Conservation (phyloP, 306 rosid genomes). For the Acacia crassicarpa region DNA sequence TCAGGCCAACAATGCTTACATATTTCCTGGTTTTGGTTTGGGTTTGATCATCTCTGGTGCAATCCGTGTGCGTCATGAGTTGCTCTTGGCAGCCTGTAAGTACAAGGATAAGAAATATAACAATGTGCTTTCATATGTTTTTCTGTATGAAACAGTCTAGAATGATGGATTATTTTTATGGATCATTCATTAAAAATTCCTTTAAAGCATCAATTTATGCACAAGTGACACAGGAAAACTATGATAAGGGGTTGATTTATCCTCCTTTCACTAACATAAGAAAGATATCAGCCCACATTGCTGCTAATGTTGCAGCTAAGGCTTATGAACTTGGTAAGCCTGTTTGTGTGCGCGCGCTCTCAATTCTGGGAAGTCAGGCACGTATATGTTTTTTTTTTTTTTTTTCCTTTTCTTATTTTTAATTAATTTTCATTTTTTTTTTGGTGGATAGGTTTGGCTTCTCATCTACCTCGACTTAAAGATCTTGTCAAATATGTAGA, state of each 20-base stretch:
- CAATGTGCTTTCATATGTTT: neutral
- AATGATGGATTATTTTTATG: neutral
- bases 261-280: conserved; percentile 97
- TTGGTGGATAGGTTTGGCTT: conserved; percentile 72
- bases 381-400: neutral
- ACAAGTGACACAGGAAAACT: conserved; percentile 75
- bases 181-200: neutral
- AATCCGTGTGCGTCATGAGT: conserved; percentile 84
- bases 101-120: conserved; percentile 11
- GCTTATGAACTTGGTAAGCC: conserved; percentile 82
- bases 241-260: conserved; percentile 82
- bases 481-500: conserved; percentile 90
- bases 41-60: conserved; percentile 97
- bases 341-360: neutral
- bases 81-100: conserved; percentile 99
- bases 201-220: too few species aligned
- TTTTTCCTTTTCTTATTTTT: neutral
- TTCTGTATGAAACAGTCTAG: neutral
- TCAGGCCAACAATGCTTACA: conserved; percentile 98
- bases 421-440: conserved; percentile 12
- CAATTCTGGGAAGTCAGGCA: neutral
- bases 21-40: conserved; percentile 93
- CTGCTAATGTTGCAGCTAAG: conserved; percentile 88
- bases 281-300: conserved; percentile 93
- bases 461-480: conserved; percentile 89